These are phyloP conservation scores for Amanita pallidorosea DNA, from an alignment of 768 basidiomycete genomes.

Conservation along the genomic window DNA sequence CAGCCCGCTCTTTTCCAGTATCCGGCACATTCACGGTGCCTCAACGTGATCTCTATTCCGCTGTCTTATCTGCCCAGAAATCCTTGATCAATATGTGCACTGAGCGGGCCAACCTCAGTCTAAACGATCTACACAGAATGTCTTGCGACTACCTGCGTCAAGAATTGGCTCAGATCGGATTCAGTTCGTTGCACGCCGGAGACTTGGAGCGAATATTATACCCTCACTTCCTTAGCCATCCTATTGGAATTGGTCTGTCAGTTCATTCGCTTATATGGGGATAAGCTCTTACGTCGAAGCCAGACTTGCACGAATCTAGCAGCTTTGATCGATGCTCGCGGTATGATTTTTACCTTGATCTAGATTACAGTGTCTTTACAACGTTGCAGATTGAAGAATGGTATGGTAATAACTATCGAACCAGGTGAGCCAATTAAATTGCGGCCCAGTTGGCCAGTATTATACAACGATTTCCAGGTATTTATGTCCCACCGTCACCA, in stretches of 20 bases:
- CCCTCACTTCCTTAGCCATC: conserved; percentile 89
- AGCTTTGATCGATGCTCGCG: conserved; percentile 42
- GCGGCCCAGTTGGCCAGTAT: neutral
- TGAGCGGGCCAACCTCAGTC: conserved; percentile 40
- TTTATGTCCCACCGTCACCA: conserved; percentile 77
- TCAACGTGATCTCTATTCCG: conserved; percentile 80
- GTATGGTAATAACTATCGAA: conserved; percentile 91
- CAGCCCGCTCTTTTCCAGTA: conserved; percentile 83
- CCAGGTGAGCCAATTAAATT: conserved; percentile 39
- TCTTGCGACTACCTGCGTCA: conserved; percentile 55
- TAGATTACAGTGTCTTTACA: neutral
- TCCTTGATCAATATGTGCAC: conserved; percentile 51
- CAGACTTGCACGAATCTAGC: conserved; percentile 85
- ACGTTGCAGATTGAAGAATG: conserved; percentile 49
- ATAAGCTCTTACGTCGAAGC: conserved; percentile 5
- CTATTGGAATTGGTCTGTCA: conserved; percentile 74
- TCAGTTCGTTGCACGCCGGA: conserved; percentile 38
- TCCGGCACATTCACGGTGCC: conserved; percentile 70
- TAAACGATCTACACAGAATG: conserved; percentile 69
- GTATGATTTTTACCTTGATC: conserved; percentile 24
- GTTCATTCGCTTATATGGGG: neutral
- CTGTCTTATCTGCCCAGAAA: conserved; percentile 66
- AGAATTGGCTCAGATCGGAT: conserved; percentile 75
- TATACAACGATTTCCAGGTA: conserved; percentile 30
- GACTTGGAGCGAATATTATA: conserved; percentile 74